phyloP scores from a whole-genome alignment of 108 stramenopile genomes.

The Skeletonema costatum region DNA sequence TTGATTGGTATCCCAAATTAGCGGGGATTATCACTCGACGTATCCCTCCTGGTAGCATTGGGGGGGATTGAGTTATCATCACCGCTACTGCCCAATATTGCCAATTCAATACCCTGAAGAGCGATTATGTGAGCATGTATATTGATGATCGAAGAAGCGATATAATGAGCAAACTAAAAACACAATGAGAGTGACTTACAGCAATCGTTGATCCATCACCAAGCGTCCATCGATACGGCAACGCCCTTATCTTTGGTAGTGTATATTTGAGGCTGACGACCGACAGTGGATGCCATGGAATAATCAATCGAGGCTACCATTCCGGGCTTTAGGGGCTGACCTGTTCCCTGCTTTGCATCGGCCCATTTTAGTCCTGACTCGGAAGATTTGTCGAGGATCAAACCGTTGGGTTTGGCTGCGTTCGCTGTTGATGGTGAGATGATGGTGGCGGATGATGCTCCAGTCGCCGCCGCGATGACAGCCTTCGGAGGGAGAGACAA shows the following conservation, averaged over 20 bases:
- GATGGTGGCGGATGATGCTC: too few relatives aligned
- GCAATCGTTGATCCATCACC: slow-evolving; percentile 12
- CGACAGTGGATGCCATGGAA: slow-evolving; percentile 12
- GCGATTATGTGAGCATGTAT: too few relatives aligned
- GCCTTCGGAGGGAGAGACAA: not conserved
- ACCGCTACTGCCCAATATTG: slow-evolving; percentile 6
- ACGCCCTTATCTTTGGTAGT: slow-evolving; percentile 18
- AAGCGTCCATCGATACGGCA: slow-evolving; percentile 19
- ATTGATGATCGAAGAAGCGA: too few relatives aligned
- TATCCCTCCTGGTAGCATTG: slow-evolving; percentile 20
- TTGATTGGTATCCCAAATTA: slow-evolving; percentile 9
- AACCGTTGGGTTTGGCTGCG: not conserved
- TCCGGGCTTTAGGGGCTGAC: slow-evolving; percentile 5
- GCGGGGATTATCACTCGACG: slow-evolving; percentile 15
- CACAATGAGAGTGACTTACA: too few relatives aligned
- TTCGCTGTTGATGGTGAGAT: not conserved
- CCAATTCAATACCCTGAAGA: slow-evolving; percentile 8
- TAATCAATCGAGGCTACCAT: slow-evolving; percentile 4
- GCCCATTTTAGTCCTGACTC: slow-evolving; percentile 7
- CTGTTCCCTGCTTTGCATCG: slow-evolving; percentile 7
- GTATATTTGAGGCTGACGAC: slow-evolving; percentile 17
- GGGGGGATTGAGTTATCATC: not conserved
- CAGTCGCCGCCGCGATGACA: not conserved
- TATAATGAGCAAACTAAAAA: too few relatives aligned
- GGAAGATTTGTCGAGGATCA: not conserved